These are phyloP conservation scores for Lactarius psammicola DNA, from an alignment of 768 basidiomycete genomes.

Conservation along the genomic window DNA sequence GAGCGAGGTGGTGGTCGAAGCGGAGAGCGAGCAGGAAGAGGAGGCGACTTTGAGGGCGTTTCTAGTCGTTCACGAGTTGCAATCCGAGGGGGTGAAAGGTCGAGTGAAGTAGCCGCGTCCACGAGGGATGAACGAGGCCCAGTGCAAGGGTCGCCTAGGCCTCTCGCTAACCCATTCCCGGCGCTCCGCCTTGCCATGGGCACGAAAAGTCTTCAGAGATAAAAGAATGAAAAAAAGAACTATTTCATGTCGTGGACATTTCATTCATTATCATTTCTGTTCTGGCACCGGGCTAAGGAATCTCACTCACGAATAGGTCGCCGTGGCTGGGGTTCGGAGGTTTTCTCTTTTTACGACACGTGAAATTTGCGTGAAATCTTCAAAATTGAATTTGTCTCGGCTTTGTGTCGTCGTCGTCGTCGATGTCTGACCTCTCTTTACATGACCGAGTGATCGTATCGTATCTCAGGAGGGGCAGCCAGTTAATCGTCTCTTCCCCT, in stretches of 20 bases:
- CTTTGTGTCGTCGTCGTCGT: neutral
- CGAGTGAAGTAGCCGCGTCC: conserved; percentile 28
- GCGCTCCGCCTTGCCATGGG: conserved; percentile 19
- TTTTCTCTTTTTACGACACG: neutral
- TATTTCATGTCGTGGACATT: neutral
- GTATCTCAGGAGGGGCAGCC: neutral
- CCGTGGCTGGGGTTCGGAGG: neutral
- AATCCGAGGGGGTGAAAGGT: conserved; percentile 28
- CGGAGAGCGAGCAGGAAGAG: conserved; percentile 35
- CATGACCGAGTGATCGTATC: too few relatives aligned
- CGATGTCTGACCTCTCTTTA: neutral
- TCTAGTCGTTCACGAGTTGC: conserved; percentile 20
- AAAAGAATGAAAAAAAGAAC: neutral
- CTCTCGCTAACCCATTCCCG: conserved; percentile 1
- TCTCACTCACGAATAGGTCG: neutral
- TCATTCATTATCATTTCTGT: neutral
- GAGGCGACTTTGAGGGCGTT: conserved; percentile 29
- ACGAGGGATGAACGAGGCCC: conserved; percentile 39
- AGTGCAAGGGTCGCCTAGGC: conserved; percentile 23
- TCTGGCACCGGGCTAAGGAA: neutral
- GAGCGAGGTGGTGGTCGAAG: conserved; percentile 32
- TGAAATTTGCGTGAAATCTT: too few relatives aligned
- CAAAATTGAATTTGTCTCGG: too few relatives aligned
- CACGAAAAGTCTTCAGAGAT: neutral
- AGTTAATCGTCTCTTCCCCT: neutral